phyloP scores from a whole-genome alignment of 2,329 filamentous ascomycete genomes.

The Blastomyces percursus region DNA sequence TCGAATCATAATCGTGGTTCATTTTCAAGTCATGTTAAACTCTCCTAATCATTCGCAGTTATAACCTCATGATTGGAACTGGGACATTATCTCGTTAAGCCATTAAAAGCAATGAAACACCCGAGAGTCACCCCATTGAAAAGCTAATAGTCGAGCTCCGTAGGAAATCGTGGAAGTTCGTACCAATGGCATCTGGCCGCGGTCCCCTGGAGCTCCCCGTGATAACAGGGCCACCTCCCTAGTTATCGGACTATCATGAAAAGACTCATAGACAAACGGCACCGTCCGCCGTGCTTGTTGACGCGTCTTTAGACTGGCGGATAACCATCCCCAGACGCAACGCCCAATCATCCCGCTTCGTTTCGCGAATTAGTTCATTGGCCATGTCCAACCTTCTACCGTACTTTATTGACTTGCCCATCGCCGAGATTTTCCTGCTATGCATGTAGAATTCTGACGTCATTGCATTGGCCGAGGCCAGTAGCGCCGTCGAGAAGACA shows the following conservation, averaged over 20 bases:
- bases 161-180: neutral
- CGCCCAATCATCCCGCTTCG: constrained; percentile 28
- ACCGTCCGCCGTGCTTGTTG: neutral
- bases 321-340: constrained; percentile 28
- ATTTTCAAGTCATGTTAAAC: neutral
- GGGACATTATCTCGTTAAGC: neutral
- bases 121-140: neutral
- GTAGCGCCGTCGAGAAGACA: constrained; percentile 42
- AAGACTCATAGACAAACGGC: neutral
- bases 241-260: neutral
- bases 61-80: neutral
- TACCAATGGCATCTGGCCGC: neutral
- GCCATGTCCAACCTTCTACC: constrained; percentile 27
- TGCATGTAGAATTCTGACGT: constrained; percentile 37
- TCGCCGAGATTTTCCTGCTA: constrained; percentile 24
- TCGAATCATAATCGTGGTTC: neutral
- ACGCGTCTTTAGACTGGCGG: neutral
- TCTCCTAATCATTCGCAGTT: neutral
- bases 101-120: neutral
- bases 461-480: constrained; percentile 44
- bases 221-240: neutral
- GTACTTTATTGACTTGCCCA: constrained; percentile 18
- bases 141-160: neutral
- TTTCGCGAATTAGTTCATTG: constrained; percentile 29
- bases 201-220: neutral